phyloP scores from a whole-genome alignment of 1,284 basidiomycete genomes.

The Tilletiopsis washingtonensis region DNA sequence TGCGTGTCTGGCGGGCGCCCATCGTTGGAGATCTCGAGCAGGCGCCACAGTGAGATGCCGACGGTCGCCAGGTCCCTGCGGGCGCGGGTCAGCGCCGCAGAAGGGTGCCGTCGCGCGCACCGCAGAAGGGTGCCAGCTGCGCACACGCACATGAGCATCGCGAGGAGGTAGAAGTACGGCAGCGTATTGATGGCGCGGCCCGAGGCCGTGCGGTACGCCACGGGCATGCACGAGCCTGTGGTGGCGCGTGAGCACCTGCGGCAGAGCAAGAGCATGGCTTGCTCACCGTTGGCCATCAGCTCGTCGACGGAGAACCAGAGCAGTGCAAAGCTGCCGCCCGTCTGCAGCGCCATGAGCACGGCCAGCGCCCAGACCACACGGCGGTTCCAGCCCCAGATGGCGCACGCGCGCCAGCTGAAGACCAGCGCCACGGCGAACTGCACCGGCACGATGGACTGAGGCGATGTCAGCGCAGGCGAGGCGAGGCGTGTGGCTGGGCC shows the following conservation, averaged over 20 bases:
- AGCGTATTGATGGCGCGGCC: slow-evolving; percentile 11
- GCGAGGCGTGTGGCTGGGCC: too few species aligned
- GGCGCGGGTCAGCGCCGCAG: too few species aligned
- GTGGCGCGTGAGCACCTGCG: too few species aligned
- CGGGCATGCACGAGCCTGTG: slow-evolving; percentile 19
- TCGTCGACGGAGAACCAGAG: slow-evolving; percentile 17
- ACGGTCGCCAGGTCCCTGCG: slow-evolving; percentile 21
- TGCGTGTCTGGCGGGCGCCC: not conserved
- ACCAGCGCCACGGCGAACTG: slow-evolving; percentile 21
- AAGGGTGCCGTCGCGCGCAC: too few species aligned
- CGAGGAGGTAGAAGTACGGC: slow-evolving; percentile 26
- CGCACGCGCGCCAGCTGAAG: slow-evolving; percentile 33
- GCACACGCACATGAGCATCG: slow-evolving; percentile 24
- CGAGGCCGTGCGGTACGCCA: too few species aligned
- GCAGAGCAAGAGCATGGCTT: too few species aligned
- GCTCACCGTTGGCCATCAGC: slow-evolving; percentile 8
- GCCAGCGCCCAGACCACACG: slow-evolving; percentile 19
- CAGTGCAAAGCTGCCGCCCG: slow-evolving; percentile 19
- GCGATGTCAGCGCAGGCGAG: too few species aligned
- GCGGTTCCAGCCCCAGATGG: slow-evolving; percentile 30
- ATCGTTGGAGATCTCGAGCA: slow-evolving; percentile 5
- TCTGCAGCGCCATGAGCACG: slow-evolving; percentile 14
- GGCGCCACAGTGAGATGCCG: slow-evolving; percentile 20
- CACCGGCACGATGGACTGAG: slow-evolving; percentile 22
- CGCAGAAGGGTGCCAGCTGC: too few species aligned